Evolutionary conservation across 495 filamentous ascomycete genomes (phyloP).

Genomic region (Aspergillus mulundensis): DNA sequence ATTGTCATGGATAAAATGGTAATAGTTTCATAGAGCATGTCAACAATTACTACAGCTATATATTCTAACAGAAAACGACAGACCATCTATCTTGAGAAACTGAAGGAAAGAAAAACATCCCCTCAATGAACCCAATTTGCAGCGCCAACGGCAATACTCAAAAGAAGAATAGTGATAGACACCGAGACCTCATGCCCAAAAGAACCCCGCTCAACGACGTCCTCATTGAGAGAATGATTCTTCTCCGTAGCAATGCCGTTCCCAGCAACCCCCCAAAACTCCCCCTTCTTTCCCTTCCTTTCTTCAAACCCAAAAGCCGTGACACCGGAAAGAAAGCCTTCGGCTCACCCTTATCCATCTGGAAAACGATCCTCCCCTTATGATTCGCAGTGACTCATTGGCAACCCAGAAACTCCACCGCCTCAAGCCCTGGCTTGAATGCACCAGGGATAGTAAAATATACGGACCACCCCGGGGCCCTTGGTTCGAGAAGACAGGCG

Average conservation of each 20-base stretch:
- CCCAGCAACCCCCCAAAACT: background rate
- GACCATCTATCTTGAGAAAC: background rate
- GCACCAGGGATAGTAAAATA: slow-evolving; percentile 38
- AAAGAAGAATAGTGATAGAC: background rate
- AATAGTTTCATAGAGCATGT: background rate
- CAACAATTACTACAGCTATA: background rate
- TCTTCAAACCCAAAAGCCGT: slow-evolving; percentile 21
- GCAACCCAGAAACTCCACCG: slow-evolving; percentile 48
- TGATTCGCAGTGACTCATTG: slow-evolving; percentile 24
- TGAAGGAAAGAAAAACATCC: background rate
- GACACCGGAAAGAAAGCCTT: slow-evolving; percentile 34
- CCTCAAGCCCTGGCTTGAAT: slow-evolving; percentile 30
- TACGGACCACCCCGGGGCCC: slow-evolving; percentile 41
- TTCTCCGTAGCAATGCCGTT: background rate
- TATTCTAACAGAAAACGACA: background rate
- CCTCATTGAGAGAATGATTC: background rate
- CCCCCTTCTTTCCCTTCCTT: background rate
- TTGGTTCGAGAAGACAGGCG: slow-evolving; percentile 51
- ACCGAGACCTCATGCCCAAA: background rate
- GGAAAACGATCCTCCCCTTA: slow-evolving; percentile 35
- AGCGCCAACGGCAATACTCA: background rate
- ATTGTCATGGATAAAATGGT: background rate
- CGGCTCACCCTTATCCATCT: slow-evolving; percentile 41
- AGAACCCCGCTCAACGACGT: background rate
- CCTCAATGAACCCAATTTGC: background rate